A percentile compares a stretch with the other conserved stretches of the same genome.
Conservation (phyloP, 2,329 filamentous ascomycete genomes). For the Rosellinia necatrix region DNA sequence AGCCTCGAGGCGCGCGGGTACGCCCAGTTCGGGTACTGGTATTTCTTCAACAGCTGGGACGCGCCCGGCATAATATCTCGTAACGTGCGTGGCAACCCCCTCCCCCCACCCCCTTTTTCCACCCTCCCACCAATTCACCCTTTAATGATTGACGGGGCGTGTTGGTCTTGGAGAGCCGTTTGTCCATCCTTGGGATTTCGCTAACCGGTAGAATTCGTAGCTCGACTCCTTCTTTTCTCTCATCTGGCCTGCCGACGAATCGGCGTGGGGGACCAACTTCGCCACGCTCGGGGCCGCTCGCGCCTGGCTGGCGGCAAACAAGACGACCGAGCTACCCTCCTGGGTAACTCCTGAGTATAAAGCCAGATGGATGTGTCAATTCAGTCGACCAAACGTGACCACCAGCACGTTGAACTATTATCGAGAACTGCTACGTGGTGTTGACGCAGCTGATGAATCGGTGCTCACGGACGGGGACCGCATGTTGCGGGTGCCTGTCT, state of each 20-base stretch:
- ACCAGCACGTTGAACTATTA: conserved; percentile 17
- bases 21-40: conserved; percentile 19
- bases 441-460: conserved; percentile 10
- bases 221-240: conserved; percentile 18
- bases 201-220: too few relatives aligned
- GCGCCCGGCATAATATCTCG: conserved; percentile 2
- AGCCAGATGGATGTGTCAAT: conserved; percentile 8
- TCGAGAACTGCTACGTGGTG: conserved; percentile 2
- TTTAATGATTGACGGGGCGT: too few relatives aligned
- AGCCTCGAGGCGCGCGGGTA: background rate
- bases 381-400: conserved; percentile 2
- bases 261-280: conserved; percentile 14
- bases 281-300: conserved; percentile 14
- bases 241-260: background rate
- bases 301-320: conserved; percentile 17
- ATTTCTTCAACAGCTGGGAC: conserved; percentile 20
- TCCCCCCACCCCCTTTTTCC: too few relatives aligned
- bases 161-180: too few relatives aligned
- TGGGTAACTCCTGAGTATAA: conserved; percentile 15
- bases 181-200: too few relatives aligned
- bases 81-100: conserved; percentile 6
- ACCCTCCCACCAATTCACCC: too few relatives aligned
- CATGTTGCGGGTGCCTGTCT: conserved; percentile 4
- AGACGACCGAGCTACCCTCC: conserved; percentile 1
- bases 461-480: conserved; percentile 4